phyloP scores from a whole-genome alignment of 139 green algal species.

The Astrephomene gubernaculifera region DNA sequence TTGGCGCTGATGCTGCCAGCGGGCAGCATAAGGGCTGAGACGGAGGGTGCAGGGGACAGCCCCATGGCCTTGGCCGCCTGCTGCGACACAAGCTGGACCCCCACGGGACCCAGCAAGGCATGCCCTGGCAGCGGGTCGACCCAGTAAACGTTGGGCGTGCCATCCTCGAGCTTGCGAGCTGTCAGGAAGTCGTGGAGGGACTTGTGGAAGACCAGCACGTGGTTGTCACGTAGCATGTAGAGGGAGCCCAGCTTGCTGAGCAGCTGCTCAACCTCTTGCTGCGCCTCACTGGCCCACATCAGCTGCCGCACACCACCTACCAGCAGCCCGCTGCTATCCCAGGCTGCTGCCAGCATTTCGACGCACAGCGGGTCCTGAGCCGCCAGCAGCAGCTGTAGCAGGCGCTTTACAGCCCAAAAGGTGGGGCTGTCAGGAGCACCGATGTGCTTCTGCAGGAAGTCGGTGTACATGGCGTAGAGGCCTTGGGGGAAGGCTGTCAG shows the following conservation, averaged over 20 bases:
- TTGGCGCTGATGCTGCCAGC: neutral
- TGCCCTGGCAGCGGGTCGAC: neutral
- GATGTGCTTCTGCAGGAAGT: neutral
- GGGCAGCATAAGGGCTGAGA: too few relatives aligned
- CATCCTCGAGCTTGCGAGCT: neutral
- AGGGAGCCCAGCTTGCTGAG: neutral
- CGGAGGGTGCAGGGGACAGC: too few relatives aligned
- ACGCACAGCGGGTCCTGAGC: neutral
- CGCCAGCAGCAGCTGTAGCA: neutral
- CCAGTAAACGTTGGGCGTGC: neutral
- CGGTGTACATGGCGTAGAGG: neutral
- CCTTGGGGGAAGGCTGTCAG: neutral
- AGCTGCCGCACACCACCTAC: neutral
- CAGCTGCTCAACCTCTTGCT: neutral
- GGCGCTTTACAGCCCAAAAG: neutral
- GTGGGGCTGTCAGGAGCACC: neutral
- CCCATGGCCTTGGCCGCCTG: neutral
- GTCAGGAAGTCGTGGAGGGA: constrained; percentile 2
- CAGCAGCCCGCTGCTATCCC: neutral
- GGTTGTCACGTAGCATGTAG: neutral
- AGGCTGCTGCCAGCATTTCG: neutral
- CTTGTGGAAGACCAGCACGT: constrained; percentile 7
- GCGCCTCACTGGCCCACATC: neutral
- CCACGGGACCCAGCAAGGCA: neutral
- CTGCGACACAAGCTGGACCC: neutral